phyloP scores from a whole-genome alignment of 352 stramenopile genomes.

The Phytopythium oedochilum region DNA sequence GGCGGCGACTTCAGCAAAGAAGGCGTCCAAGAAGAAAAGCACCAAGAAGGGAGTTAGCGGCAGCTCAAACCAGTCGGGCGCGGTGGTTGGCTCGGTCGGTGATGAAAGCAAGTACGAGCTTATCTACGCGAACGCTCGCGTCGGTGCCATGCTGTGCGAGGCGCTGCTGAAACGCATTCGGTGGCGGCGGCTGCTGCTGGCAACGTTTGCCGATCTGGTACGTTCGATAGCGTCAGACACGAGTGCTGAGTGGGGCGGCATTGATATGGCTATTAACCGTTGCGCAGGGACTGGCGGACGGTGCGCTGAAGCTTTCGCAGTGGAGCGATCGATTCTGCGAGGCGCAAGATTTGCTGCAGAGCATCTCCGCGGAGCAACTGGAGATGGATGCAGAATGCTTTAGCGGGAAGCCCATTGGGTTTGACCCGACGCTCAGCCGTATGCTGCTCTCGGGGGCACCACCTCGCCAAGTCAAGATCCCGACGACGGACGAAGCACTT shows the following conservation, averaged over 20 bases:
- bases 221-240: background rate
- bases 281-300: conserved; percentile 35
- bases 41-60: conserved; percentile 27
- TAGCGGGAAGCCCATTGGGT: conserved; percentile 60
- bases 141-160: conserved; percentile 53
- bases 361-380: conserved; percentile 47
- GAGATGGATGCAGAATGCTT: conserved; percentile 69
- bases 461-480: conserved; percentile 66
- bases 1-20: conserved; percentile 34
- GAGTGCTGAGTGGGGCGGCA: background rate
- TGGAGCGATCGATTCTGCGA: conserved; percentile 35
- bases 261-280: background rate
- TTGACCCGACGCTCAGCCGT: conserved; percentile 71
- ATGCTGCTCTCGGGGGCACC: conserved; percentile 65
- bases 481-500: conserved; percentile 44
- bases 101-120: conserved; percentile 21
- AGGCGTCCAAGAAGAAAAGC: conserved; percentile 59
- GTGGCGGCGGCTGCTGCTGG: conserved; percentile 41
- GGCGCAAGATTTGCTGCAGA: conserved; percentile 35
- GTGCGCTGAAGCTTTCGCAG: conserved; percentile 29
- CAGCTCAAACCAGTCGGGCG: conserved; percentile 1
- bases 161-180: conserved; percentile 54
- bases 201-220: conserved; percentile 33
- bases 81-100: background rate
- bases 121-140: conserved; percentile 44